Conservation (phyloP, 2,329 filamentous ascomycete species). For the Sporothrix brasiliensis region DNA sequence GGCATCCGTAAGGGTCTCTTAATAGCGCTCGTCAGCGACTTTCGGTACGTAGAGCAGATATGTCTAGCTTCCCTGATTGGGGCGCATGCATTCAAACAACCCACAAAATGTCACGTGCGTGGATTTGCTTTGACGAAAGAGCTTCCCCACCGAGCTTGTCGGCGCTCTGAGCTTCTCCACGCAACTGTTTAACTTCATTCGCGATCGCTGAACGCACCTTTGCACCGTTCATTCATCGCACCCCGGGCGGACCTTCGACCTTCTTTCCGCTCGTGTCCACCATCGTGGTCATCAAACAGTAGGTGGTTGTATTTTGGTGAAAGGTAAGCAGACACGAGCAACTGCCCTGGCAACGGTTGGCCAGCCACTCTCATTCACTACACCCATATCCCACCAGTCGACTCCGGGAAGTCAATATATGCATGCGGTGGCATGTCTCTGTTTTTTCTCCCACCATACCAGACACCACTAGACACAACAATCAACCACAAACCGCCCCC, state of each 20-base stretch:
- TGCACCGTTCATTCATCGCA: background rate
- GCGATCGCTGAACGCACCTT: background rate
- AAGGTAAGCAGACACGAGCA: background rate
- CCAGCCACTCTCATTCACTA: background rate
- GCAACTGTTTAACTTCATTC: background rate
- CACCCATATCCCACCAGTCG: too few relatives aligned
- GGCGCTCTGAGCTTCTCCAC: background rate
- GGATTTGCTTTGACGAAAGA: background rate
- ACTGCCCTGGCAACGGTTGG: background rate
- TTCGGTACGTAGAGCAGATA: too few relatives aligned
- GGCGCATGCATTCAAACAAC: background rate
- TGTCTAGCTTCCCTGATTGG: background rate
- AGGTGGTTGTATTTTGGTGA: background rate
- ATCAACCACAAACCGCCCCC: background rate
- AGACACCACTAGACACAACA: background rate
- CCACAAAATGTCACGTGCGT: conserved; percentile 14
- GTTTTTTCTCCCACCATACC: background rate
- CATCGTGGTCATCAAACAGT: background rate
- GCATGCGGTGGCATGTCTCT: background rate
- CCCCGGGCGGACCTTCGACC: background rate
- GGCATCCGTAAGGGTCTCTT: background rate
- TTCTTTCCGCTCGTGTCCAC: background rate
- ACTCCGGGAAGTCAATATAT: too few relatives aligned
- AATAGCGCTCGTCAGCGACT: too few relatives aligned
- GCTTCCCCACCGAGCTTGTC: background rate